Conservation (phyloP, 1,284 basidiomycete species). For the Thelephora terrestris region DNA sequence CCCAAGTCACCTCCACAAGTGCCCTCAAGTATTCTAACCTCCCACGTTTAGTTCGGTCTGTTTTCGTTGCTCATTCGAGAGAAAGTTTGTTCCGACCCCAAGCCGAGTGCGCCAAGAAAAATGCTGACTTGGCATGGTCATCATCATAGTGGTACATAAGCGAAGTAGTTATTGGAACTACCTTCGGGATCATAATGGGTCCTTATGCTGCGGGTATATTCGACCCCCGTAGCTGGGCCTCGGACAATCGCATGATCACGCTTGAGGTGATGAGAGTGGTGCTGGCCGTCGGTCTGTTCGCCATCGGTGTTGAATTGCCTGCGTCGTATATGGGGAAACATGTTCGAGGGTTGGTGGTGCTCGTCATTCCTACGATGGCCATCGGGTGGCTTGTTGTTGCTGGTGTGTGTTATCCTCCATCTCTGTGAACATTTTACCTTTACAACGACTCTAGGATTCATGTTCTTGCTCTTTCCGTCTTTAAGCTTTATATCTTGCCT, state of each 20-base stretch:
- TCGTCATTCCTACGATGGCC: constrained; percentile 74
- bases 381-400: constrained; percentile 66
- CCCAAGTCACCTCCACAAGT: neutral
- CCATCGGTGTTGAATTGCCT: constrained; percentile 67
- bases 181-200: constrained; percentile 64
- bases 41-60: constrained; percentile 56
- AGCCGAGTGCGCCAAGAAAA: neutral
- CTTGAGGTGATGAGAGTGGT: constrained; percentile 71
- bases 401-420: constrained; percentile 25
- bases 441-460: constrained; percentile 31
- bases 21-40: constrained; percentile 3
- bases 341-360: constrained; percentile 44
- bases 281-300: constrained; percentile 59
- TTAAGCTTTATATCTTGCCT: constrained; percentile 69
- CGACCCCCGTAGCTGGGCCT: constrained; percentile 71
- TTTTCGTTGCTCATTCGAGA: constrained; percentile 78
- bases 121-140: neutral
- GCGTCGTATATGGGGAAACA: constrained; percentile 55
- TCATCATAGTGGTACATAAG: constrained; percentile 66
- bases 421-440: neutral
- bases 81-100: constrained; percentile 31
- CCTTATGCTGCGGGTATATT: constrained; percentile 72
- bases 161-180: constrained; percentile 86
- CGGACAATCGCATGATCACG: constrained; percentile 48
- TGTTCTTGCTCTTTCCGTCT: constrained; percentile 59